Evolutionary conservation across 345 rosid genomes (phyloP).

Genomic region (Gossypium sturtianum): DNA sequence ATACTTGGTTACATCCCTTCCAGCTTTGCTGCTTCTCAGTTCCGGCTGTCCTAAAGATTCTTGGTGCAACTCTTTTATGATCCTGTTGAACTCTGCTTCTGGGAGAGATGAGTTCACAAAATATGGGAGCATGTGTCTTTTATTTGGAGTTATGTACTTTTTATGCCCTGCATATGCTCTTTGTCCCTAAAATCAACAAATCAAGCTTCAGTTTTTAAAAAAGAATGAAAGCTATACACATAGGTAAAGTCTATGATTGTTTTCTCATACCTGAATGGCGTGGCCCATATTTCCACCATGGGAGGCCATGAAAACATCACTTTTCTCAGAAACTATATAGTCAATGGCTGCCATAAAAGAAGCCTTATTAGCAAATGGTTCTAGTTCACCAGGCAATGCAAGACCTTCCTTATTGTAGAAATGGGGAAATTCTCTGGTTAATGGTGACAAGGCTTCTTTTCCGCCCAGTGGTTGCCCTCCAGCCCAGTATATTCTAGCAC

Average conservation of each 20-base stretch:
- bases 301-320: constrained; percentile 96
- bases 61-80: constrained; percentile 60
- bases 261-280: constrained; percentile 58
- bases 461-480: constrained; percentile 95
- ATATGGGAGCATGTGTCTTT: constrained; percentile 85
- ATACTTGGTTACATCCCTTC: constrained; percentile 83
- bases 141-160: constrained; percentile 85
- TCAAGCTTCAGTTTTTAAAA: not conserved
- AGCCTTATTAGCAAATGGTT: constrained; percentile 70
- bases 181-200: constrained; percentile 43
- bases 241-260: too few species aligned
- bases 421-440: constrained; percentile 58
- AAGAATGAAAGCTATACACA: not conserved
- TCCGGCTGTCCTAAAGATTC: constrained; percentile 90
- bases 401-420: constrained; percentile 80
- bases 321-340: constrained; percentile 64
- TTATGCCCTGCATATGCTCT: constrained; percentile 86
- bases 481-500: constrained; percentile 79
- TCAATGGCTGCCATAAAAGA: constrained; percentile 89
- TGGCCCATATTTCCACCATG: constrained; percentile 99
- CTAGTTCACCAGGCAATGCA: constrained; percentile 70
- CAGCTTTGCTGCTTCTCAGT: constrained; percentile 51
- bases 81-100: constrained; percentile 54
- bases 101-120: constrained; percentile 60
- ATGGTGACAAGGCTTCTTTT: constrained; percentile 61